Evolutionary conservation across 2,329 filamentous ascomycete genomes (phyloP).

Genomic region (Albophoma yamanashiensis): DNA sequence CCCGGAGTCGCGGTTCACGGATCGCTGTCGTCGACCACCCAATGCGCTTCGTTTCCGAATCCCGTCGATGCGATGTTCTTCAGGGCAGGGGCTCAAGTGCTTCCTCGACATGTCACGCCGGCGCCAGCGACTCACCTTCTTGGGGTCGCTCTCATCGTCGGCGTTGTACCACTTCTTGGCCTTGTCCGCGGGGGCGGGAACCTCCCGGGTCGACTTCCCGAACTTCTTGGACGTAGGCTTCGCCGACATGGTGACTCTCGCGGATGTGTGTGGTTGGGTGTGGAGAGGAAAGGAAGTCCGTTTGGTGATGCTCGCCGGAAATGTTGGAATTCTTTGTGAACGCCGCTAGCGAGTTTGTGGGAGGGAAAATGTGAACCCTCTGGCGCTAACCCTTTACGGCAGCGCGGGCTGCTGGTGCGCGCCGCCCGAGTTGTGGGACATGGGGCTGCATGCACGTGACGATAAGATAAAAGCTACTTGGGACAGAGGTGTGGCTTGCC

Average conservation of each 20-base stretch:
- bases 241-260: slow-evolving; percentile 56
- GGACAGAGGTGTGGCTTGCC: neutral
- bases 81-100: neutral
- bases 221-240: slow-evolving; percentile 86
- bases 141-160: slow-evolving; percentile 77
- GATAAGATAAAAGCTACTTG: slow-evolving; percentile 16
- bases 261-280: slow-evolving; percentile 30
- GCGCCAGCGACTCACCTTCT: slow-evolving; percentile 69
- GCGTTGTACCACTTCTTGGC: slow-evolving; percentile 99
- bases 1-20: neutral
- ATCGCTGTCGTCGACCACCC: neutral
- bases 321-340: slow-evolving; percentile 31
- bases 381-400: slow-evolving; percentile 22
- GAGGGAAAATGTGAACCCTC: slow-evolving; percentile 33
- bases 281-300: slow-evolving; percentile 23
- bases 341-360: slow-evolving; percentile 31
- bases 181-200: slow-evolving; percentile 81
- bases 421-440: slow-evolving; percentile 11
- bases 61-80: neutral
- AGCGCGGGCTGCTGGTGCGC: slow-evolving; percentile 2
- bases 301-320: slow-evolving; percentile 27
- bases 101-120: slow-evolving; percentile 6
- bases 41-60: neutral
- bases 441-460: slow-evolving; percentile 26
- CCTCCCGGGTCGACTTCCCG: slow-evolving; percentile 88